A percentile compares a stretch with the other conserved stretches of the same genome.
Conservation (phyloP, 441 rosid genomes). For the Theobroma grandiflorum region DNA sequence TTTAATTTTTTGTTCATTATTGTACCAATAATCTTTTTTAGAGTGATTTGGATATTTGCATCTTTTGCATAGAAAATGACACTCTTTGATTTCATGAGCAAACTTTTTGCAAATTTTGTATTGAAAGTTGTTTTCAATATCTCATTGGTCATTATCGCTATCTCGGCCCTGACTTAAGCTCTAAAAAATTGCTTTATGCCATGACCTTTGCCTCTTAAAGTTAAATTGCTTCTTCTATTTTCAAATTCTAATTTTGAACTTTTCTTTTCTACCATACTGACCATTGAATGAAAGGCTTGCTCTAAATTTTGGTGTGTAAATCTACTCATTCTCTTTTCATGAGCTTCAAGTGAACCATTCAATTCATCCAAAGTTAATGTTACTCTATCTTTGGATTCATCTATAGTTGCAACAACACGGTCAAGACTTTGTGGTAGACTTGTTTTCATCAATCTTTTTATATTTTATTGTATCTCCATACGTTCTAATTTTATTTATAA, state of each 20-base stretch:
- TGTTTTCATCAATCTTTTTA: conserved; percentile 1
- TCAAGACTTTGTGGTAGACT: background rate
- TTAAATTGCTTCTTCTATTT: background rate
- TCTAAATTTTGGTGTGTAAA: background rate
- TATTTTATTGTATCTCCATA: background rate
- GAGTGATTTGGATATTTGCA: background rate
- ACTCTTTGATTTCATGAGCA: background rate
- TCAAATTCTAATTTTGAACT: background rate
- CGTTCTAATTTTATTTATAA: background rate
- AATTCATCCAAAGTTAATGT: background rate
- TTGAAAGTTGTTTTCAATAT: background rate
- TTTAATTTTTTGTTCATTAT: too few species aligned
- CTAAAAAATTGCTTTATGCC: background rate
- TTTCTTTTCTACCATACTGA: background rate
- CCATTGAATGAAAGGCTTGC: conserved; percentile 9
- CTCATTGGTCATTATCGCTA: background rate
- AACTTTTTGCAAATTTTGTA: background rate
- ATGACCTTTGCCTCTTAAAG: too few species aligned
- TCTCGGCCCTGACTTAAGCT: background rate
- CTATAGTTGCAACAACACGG: background rate
- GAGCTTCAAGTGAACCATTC: background rate
- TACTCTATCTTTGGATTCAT: background rate
- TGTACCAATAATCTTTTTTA: background rate
- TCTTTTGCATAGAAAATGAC: background rate
- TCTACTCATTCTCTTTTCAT: background rate